These are phyloP conservation scores for Hirschfeldia incana DNA, from an alignment of 345 rosid genomes.

Conservation along the genomic window DNA sequence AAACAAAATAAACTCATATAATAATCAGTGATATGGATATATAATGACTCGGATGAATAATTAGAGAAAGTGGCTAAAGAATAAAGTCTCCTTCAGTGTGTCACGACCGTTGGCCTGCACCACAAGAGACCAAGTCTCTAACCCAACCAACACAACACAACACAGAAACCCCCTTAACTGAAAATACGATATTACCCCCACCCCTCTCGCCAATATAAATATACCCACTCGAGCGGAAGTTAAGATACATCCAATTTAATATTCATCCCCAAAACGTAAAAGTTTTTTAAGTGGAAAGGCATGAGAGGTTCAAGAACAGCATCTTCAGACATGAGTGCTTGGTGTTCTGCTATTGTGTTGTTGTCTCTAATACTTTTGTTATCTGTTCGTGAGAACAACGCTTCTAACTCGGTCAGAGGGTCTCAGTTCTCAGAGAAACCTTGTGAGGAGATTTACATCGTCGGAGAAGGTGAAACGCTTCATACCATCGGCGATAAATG, in stretches of 20 bases:
- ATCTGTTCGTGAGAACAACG: constrained; percentile 48
- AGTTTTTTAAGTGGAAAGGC: not conserved
- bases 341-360: constrained; percentile 63
- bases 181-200: constrained; percentile 31
- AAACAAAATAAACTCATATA: not conserved
- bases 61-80: constrained; percentile 14
- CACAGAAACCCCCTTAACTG: not conserved
- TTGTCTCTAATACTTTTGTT: constrained; percentile 53
- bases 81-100: constrained; percentile 26
- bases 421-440: constrained; percentile 47
- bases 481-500: constrained; percentile 73
- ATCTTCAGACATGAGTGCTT: constrained; percentile 54
- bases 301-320: constrained; percentile 31
- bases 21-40: not conserved
- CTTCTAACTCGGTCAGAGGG: constrained; percentile 47
- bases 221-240: constrained; percentile 4
- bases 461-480: constrained; percentile 82
- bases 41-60: constrained; percentile 2
- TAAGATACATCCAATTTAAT: not conserved
- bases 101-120: constrained; percentile 37
- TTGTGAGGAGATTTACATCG: constrained; percentile 83
- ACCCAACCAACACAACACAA: constrained; percentile 36
- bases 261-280: not conserved
- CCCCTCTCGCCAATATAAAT: constrained; percentile 11
- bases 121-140: constrained; percentile 32